Evolutionary conservation across 1,284 basidiomycete species (phyloP).

Genomic region (Anthracocystis panici-leucophaei): DNA sequence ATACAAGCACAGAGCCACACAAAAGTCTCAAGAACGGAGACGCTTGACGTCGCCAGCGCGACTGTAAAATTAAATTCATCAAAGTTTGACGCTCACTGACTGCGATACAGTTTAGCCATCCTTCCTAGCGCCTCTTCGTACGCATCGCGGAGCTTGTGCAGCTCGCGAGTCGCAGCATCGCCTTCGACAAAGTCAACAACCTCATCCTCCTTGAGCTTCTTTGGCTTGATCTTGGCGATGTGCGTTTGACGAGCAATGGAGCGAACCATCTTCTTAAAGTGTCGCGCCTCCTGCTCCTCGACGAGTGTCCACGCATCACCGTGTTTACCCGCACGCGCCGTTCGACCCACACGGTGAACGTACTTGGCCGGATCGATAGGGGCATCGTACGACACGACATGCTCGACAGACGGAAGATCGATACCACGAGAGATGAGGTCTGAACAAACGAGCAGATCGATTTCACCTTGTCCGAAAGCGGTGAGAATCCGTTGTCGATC

Average conservation of each 20-base stretch:
- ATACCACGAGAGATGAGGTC: slow-evolving; percentile 97
- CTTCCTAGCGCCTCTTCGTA: slow-evolving; percentile 55
- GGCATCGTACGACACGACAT: slow-evolving; percentile 93
- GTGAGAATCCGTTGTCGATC: slow-evolving; percentile 84
- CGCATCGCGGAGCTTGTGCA: slow-evolving; percentile 26
- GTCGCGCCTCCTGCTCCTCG: slow-evolving; percentile 84
- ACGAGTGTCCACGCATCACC: slow-evolving; percentile 94
- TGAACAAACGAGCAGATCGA: slow-evolving; percentile 90
- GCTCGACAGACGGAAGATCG: slow-evolving; percentile 88
- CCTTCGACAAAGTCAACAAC: slow-evolving; percentile 36
- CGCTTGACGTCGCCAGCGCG: slow-evolving; percentile 7
- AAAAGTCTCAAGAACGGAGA: neutral
- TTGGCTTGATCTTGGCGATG: slow-evolving; percentile 49
- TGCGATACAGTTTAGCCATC: slow-evolving; percentile 51
- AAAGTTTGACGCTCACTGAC: slow-evolving; percentile 15
- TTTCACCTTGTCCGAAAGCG: slow-evolving; percentile 82
- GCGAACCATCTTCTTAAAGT: slow-evolving; percentile 50
- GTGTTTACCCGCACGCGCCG: slow-evolving; percentile 86
- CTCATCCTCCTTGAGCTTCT: slow-evolving; percentile 25
- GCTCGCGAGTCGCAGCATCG: slow-evolving; percentile 26
- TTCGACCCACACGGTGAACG: slow-evolving; percentile 93
- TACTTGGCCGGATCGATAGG: slow-evolving; percentile 98
- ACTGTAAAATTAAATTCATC: slow-evolving; percentile 10
- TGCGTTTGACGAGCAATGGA: slow-evolving; percentile 37
- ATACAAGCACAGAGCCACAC: neutral